Percentiles rank a stretch among this genome's conserved stretches.
Evolutionary conservation across 371 early-diverging fungal genomes (phyloP).

Genomic region (Cladochytrium tenue): DNA sequence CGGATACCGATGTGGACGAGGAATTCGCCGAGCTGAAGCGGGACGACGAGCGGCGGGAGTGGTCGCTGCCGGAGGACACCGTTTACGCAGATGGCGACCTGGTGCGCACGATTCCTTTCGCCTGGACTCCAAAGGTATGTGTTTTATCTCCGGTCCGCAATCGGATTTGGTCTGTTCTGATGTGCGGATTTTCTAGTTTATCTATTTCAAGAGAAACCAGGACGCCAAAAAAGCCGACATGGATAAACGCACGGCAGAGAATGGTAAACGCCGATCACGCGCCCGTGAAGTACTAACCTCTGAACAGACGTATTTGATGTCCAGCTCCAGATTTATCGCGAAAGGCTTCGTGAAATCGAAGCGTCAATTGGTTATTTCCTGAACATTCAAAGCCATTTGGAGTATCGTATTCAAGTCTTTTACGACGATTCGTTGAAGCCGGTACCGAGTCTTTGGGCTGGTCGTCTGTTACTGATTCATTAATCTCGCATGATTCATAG

Average conservation of each 20-base stretch:
- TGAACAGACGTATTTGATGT: slow-evolving; percentile 54
- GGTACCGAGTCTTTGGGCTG: slow-evolving; percentile 17
- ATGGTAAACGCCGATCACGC: neutral
- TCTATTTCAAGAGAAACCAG: slow-evolving; percentile 62
- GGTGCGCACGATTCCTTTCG: slow-evolving; percentile 60
- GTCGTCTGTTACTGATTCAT: no score
- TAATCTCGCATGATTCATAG: slow-evolving; percentile 17
- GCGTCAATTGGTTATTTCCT: slow-evolving; percentile 54
- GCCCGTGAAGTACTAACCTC: no score
- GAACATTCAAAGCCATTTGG: slow-evolving; percentile 36
- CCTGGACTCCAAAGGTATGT: slow-evolving; percentile 51
- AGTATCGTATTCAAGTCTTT: slow-evolving; percentile 35
- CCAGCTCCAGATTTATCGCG: slow-evolving; percentile 55
- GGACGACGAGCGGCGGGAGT: slow-evolving; percentile 17
- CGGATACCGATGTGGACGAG: neutral
- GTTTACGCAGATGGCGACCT: slow-evolving; percentile 23
- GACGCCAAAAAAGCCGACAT: slow-evolving; percentile 43
- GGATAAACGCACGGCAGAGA: slow-evolving; percentile 49
- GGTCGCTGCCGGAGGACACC: slow-evolving; percentile 37
- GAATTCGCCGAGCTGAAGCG: neutral
- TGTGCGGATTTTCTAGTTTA: slow-evolving; percentile 30
- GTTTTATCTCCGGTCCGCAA: neutral
- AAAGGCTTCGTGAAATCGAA: slow-evolving; percentile 62
- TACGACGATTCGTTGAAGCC: slow-evolving; percentile 35
- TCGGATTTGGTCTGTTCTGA: neutral